phyloP scores from a whole-genome alignment of 2,329 filamentous ascomycete species.

The Fusarium verrucosum region DNA sequence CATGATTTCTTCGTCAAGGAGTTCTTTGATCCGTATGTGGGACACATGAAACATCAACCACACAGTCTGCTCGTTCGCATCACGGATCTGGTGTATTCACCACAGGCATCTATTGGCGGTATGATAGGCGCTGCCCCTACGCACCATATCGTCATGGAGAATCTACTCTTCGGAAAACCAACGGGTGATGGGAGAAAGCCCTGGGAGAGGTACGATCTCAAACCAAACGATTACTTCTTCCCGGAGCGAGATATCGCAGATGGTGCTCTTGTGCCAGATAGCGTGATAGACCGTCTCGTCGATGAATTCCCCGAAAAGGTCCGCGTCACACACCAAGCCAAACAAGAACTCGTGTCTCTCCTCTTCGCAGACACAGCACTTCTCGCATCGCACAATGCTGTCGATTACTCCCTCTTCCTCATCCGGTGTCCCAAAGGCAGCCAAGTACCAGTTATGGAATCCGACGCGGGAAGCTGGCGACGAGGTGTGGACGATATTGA shows the following conservation, averaged over 20 bases:
- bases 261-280: constrained; percentile 69
- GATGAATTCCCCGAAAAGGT: constrained; percentile 75
- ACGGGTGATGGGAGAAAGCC: constrained; percentile 48
- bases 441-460: constrained; percentile 6
- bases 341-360: constrained; percentile 62
- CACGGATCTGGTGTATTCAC: constrained; percentile 71
- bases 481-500: constrained; percentile 69
- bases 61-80: constrained; percentile 74
- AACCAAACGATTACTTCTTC: constrained; percentile 79
- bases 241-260: constrained; percentile 76
- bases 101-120: constrained; percentile 66
- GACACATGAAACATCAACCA: constrained; percentile 69
- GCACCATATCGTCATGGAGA: constrained; percentile 83
- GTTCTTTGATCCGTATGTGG: constrained; percentile 70
- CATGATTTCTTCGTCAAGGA: constrained; percentile 75
- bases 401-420: constrained; percentile 80
- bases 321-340: constrained; percentile 62
- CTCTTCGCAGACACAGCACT: constrained; percentile 71
- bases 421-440: constrained; percentile 56
- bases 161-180: constrained; percentile 70
- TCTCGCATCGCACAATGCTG: constrained; percentile 69
- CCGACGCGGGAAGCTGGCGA: constrained; percentile 60
- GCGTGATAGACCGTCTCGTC: constrained; percentile 71
- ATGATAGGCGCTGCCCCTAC: constrained; percentile 69
- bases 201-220: constrained; percentile 80